Evolutionary conservation across 179 eudicot species (phyloP), one percentile per base, ranked within the genome.

Genomic region (Silene noctiflora): DNA sequence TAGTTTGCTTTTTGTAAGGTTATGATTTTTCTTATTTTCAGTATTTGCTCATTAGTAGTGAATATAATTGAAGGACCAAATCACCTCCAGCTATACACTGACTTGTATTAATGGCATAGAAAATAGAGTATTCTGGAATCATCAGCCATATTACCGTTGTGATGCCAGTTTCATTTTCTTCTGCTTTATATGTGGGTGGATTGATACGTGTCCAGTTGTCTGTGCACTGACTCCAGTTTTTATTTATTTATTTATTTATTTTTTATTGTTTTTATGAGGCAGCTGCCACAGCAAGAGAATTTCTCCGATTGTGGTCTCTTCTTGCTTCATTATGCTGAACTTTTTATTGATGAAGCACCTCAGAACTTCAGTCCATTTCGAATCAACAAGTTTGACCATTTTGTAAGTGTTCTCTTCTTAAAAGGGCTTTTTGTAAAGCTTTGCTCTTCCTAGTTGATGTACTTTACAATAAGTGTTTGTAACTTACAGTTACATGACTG

Each of bases 211-310:
- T 11, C 20, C 39, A 33, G 33, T 51, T 74, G 29, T 33, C 39
- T 33, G 39, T 33, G 7, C 65, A 14, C 46, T 71, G 39, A 81
- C 76, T 58, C 46, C 46, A 48, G 53, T 61, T 63, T 66, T 25
- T 65, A 74, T 71, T 53, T 33, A 42, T 53, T 63, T 66, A n/a
- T n/a, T n/a, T n/a, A n/a, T n/a, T n/a, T n/a, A n/a, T n/a, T n/a
- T n/a, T n/a, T n/a, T n/a, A n/a, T n/a, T n/a, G n/a, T 25, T 65
- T 77, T 71, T 53, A 71, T 61, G 74, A 56, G 72, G 67, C 93
- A 96, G 98, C 84, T 96, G 77, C 99, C 99, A 22, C 99, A 96
- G 88, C 99, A 96, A 85, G 94, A 84, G 56, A 96, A 96, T 78
- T 84, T 83, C 62, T 90, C 76, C 60, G 99, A 96, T 62, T 96